Evolutionary conservation across 106 monocot genomes (phyloP), one percentile per base, ranked within the genome.

Genomic region (Platanthera guangdongensis): DNA sequence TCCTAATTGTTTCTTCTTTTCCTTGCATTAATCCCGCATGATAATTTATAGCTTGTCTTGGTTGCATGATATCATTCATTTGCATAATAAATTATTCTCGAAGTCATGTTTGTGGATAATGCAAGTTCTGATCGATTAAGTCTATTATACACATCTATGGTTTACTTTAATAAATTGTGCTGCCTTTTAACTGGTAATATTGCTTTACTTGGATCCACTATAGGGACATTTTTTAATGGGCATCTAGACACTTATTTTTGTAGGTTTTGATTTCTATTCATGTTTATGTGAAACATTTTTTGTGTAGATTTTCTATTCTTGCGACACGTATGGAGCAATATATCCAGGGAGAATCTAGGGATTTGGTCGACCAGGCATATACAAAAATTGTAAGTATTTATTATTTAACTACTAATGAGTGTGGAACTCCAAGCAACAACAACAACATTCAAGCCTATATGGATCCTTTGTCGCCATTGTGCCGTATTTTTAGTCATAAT

Each of bases 281-380:
- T 21, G 72, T 50, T 50, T 50, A 6, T 32, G 32, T 68, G 32
- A 46, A 70, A 57, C 0, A 32, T 73, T 74, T 53, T 80, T 5
- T 77, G 7, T 39, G 15, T 57, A 99, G 97, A 78, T 99, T 99
- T 90, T 86, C 94, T 71, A 63, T 78, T 71, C 91, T 99, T 75
- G 97, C 97, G 60, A 88, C 88, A 68, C 89, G 92, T 11, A 94
- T 99, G 97, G 97, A 99, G 77, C 93, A 92, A 82, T 99, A 92
- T 50, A 86, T 94, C 60, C 94, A 94, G 68, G 97, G 97, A n/a
- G 84, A 88, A 5, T 89, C 89, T 6, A 86, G 97, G 84, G 97
- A 99, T 79, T 86, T 99, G 77, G 88, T 99, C 75, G 97, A 99
- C 49, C 91, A 92, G 76, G 85, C 97, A 62, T 99, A 94, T 71